Conservation (phyloP, 1,284 basidiomycete species). For the Cutaneotrichosporon sp. region DNA sequence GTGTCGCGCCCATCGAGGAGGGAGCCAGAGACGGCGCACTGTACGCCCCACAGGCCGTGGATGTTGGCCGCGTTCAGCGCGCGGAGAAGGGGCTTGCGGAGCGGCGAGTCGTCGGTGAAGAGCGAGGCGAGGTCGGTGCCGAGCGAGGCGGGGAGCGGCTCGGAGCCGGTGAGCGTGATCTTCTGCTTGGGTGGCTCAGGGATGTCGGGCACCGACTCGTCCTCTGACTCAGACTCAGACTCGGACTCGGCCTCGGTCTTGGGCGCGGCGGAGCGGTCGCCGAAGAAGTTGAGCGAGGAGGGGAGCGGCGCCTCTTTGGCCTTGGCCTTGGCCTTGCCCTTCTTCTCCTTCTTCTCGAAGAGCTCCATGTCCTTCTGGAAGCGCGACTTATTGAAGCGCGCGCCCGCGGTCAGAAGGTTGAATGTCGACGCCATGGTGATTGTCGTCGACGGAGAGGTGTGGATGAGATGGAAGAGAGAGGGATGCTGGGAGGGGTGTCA, state of each 20-base stretch:
- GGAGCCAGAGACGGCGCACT: conserved; percentile 44
- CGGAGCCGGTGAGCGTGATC: conserved; percentile 48
- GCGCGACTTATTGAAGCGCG: conserved; percentile 72
- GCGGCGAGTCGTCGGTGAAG: conserved; percentile 29
- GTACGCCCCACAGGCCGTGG: conserved; percentile 45
- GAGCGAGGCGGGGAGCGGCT: conserved; percentile 49
- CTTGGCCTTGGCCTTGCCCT: conserved; percentile 29
- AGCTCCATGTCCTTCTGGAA: conserved; percentile 72
- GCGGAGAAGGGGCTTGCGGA: conserved; percentile 34
- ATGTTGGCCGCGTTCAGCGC: conserved; percentile 33
- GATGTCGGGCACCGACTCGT: conserved; percentile 22
- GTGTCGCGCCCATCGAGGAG: conserved; percentile 68
- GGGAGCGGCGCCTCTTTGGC: conserved; percentile 59
- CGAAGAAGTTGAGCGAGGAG: conserved; percentile 82
- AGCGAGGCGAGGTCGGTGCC: conserved; percentile 46
- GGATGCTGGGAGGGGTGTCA: background rate
- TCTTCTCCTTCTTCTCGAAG: conserved; percentile 59
- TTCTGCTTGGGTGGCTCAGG: conserved; percentile 51
- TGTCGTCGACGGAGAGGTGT: background rate
- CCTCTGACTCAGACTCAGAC: conserved; percentile 26
- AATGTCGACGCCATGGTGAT: conserved; percentile 59
- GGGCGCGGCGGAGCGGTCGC: conserved; percentile 60
- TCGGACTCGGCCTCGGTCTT: conserved; percentile 54
- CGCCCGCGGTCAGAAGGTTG: conserved; percentile 71
- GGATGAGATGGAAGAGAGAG: background rate